Conservation (phyloP, 768 basidiomycete species). For the Macrolepiota dolichaula region DNA sequence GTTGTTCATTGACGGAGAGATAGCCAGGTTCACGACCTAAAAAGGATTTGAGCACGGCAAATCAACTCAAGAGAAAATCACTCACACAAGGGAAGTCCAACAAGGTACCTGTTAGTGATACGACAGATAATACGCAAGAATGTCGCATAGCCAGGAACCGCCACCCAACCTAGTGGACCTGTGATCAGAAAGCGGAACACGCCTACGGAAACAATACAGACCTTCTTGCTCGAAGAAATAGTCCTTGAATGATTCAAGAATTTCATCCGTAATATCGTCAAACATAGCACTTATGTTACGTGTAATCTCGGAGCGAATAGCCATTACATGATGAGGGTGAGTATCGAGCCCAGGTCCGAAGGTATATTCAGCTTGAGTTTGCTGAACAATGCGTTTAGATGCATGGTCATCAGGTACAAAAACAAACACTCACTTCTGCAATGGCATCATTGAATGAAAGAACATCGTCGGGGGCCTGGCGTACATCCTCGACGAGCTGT, state of each 20-base stretch:
- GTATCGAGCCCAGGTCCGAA: slow-evolving; percentile 5
- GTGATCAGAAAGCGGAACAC: not conserved
- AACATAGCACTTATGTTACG: slow-evolving; percentile 13
- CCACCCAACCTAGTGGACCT: slow-evolving; percentile 29
- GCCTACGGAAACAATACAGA: not conserved
- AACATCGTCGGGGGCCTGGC: slow-evolving; percentile 31
- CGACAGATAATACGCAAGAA: slow-evolving; percentile 32
- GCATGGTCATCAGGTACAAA: slow-evolving; percentile 17
- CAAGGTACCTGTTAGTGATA: slow-evolving; percentile 39
- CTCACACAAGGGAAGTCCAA: slow-evolving; percentile 44
- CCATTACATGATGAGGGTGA: slow-evolving; percentile 6
- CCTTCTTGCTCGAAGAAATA: slow-evolving; percentile 17
- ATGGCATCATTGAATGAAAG: slow-evolving; percentile 29
- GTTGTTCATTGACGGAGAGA: slow-evolving; percentile 27
- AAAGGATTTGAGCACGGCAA: not conserved
- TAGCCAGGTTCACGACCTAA: slow-evolving; percentile 41
- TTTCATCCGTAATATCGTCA: slow-evolving; percentile 3
- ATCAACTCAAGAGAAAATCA: not conserved
- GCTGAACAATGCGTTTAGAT: slow-evolving; percentile 11
- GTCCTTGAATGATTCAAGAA: slow-evolving; percentile 15
- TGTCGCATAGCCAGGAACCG: slow-evolving; percentile 21
- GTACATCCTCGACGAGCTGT: slow-evolving; percentile 34
- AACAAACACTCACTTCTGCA: slow-evolving; percentile 28
- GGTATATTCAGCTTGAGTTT: slow-evolving; percentile 5
- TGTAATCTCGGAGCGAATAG: slow-evolving; percentile 14